Conservation (phyloP, 306 rosid genomes). For the Fagus sylvatica region DNA sequence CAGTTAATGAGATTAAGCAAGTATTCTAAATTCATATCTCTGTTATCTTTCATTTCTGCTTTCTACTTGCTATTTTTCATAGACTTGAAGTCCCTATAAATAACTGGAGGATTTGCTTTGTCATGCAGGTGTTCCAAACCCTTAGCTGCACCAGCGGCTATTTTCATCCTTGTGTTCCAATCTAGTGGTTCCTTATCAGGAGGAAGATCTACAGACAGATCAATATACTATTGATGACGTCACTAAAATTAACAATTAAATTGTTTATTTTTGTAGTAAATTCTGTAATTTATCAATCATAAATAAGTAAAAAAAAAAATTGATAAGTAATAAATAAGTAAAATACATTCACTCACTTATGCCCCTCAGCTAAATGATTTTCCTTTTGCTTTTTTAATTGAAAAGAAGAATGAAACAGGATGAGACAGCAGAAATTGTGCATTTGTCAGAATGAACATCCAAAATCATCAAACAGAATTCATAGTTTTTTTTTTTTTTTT, state of each 20-base stretch:
- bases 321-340: background rate
- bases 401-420: background rate
- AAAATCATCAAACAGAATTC: background rate
- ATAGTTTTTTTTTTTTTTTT: no score
- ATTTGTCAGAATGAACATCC: background rate
- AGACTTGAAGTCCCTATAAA: slow-evolving; percentile 92
- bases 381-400: background rate
- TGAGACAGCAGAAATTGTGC: background rate
- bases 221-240: slow-evolving; percentile 8
- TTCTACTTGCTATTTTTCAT: no score
- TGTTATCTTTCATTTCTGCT: no score
- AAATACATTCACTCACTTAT: background rate
- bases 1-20: no score
- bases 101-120: slow-evolving; percentile 89
- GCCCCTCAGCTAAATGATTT: background rate
- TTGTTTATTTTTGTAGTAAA: background rate
- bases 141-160: slow-evolving; percentile 89
- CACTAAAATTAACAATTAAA: background rate
- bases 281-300: background rate
- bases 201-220: slow-evolving; percentile 61
- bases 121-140: slow-evolving; percentile 89
- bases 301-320: background rate
- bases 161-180: slow-evolving; percentile 92
- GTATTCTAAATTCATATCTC: no score
- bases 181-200: slow-evolving; percentile 78